Evolutionary conservation across 2,329 filamentous ascomycete genomes (phyloP), one percentile per base, ranked within the genome.

Genomic region (Claviceps pazoutovae): DNA sequence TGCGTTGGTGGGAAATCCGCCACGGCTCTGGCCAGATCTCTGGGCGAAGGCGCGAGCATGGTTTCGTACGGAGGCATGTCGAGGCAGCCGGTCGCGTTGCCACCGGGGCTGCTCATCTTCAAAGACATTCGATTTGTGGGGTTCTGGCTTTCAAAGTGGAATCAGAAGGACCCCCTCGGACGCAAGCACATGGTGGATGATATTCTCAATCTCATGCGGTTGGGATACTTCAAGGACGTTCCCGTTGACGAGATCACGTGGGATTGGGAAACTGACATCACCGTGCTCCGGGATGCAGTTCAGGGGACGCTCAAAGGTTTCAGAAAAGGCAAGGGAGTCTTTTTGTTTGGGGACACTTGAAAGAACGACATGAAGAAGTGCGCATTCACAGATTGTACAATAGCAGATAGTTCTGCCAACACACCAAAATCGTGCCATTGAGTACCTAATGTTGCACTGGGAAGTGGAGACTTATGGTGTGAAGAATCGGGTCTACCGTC

Each of bases 1-100:
- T 97, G 93, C 64, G 91, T 98, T 0, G 93, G 93, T 39, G 93
- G 93, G 5, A 88, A 90, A 65, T 81, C 83, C 11, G 88, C 89
- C 4, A 84, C 84, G 30, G 78, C 83, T 1, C 73, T 98, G 62
- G 84, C 90, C 5, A 87, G 89, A 61, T 76, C 79, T 6, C 74
- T 98, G 3, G 75, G 77, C 5, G 71, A 80, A 0, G 78, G 80
- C 21, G 86, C 79, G 1, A 83, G 84, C 52, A 74, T 97, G 67
- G 88, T 98, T 23, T 95, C 91, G 4, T 98, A 98, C 64, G 93
- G 93, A 26, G 91, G 87, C 49, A 98, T 98, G 93, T 82, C 86
- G 37, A 86, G 86, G 65, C 84, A 95, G 71, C 90, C 91, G 0
- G 77, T 96, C 26, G 75, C 78, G 6, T 69, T 97, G 55, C 88